Evolutionary conservation across 164 flowering plant species (phyloP), one percentile per base, ranked within the genome.

Genomic region (Houttuynia cordata): DNA sequence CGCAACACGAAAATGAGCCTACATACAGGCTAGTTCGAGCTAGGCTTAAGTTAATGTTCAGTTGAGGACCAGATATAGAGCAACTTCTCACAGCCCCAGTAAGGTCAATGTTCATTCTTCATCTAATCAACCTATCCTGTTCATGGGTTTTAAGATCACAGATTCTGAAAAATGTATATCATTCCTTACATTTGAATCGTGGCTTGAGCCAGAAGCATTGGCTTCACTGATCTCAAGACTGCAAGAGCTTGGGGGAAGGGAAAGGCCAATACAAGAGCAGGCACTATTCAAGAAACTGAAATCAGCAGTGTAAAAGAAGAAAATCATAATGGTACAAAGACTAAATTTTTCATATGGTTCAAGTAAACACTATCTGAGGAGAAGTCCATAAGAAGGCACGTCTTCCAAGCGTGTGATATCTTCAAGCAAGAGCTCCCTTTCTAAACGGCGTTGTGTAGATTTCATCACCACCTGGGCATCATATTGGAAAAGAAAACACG

Each of bases 391-490:
- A 0, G 90, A 83, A 13, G 94, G 94, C 77, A 87, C 65, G 55
- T 84, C 91, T 69, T 87, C 88, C 14, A 87, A 65, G 47, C 80
- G 76, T 56, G 77, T 68, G 62, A 83, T 45, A 57, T 83, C 88
- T 61, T 87, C 94, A 59, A 71, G 70, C 63, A 84, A 67, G 61
- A 84, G 78, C 74, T 87, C 91, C 56, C 79, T 77, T 72, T 87
- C 91, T 63, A 84, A 75, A 67, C 78, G 86, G 15, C 82, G 78
- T 0, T 85, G 81, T 24, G 94, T 87, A 25, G 94, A 68, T 71
- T 87, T 87, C 88, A 84, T 84, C 61, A 87, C 94, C 42, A 81
- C 61, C 94, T 84, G 72, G 18, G 14, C 23, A 19, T 30, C 37
- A 30, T 24, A 55, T 15, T 39, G 12, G 40, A 39, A 39, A 22